Base-by-base conservation (phyloP, 768 basidiomycete species). In the Boletus reticuloceps region DNA sequence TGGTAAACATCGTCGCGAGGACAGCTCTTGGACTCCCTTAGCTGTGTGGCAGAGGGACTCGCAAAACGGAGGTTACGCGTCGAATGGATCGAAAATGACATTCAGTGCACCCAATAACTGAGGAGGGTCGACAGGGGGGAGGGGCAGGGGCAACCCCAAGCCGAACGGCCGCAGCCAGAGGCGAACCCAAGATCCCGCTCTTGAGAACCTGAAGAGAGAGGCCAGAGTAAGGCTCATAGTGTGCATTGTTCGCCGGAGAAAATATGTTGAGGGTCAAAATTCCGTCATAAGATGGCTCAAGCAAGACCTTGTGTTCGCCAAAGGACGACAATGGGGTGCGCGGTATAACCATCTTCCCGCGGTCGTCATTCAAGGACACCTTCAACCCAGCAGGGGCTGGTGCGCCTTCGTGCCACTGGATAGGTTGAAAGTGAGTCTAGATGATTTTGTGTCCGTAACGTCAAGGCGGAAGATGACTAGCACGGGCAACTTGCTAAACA, bases 31-130 rank as follows among this genome's bases (percentile, higher is more conserved):
- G 20, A 34, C 17, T 54, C 52, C 20, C 50, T 56, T 7, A 51
- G 20, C 40, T 51, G 25, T 6, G 22, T 16, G 14, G 58, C 54
- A 32, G 54, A 55, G 20, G 58, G 42, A 16, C 58, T 52, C 31
- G 58, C 54, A 20, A 51, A 47, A 2, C 54, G 58, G 5, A 58
- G 37, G 12, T 58, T 58, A n/a, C 58, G 58, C 10, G 55, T 58
- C 38, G 58, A 43, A 22, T 56, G 40, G 46, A 27, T 58, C 58
- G 19, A 58, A 58, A 12, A 58, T 16, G 31, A 58, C 16, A n/a
- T 58, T 58, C 37, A 58, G 16, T 40, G 58, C 42, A 45, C 58
- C 58, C 47, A 58, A 47, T 16, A 58, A 22, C 12, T 34, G 44
- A 38, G 12, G 22, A 17, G 5, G 4, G 13, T 4, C 10, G 11